Evolutionary conservation across 345 rosid genomes (phyloP), one percentile per base, ranked within the genome.

Genomic region (Euphorbia lathyris): DNA sequence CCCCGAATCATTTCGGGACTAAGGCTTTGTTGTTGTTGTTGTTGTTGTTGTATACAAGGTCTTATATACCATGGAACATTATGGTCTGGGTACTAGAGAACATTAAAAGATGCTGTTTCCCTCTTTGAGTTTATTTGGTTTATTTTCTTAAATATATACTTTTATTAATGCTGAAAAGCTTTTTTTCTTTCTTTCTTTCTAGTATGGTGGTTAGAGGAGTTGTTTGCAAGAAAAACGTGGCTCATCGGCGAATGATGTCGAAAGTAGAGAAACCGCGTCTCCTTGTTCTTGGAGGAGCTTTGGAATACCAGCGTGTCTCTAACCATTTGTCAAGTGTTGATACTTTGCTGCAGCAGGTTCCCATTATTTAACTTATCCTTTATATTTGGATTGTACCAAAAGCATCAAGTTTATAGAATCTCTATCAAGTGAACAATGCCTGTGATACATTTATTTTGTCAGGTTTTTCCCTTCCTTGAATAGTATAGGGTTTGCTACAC

Each of bases 211-310:
- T 83, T 14, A 89, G 83, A 76, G 98, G 98, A 85, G 93, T 94
- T 82, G 98, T 91, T 75, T 94, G 98, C 79, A 94, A 94, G 86
- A 94, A 91, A 84, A 94, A 94, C 68, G 92, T 94, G 77, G 96
- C 97, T 70, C 97, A 94, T 77, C 89, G 96, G 58, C 83, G 96
- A 72, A 91, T 94, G 98, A 85, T 79, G 71, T 81, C 95, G 63
- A 88, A 85, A 78, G 77, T 90, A 51, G 69, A 53, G 12, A 72
- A 64, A 63, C 75, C 75, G 0, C 65, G 58, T 2, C 51, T 73
- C 38, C 66, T 66, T 43, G 48, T 57, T 71, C 66, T 73, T 59
- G 70, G 70, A 57, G 70, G 70, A 58, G 76, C 70, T 25, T 53
- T 76, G 36, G 73, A 71, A 63, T 53, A 70, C 48, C 68, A 76